These are phyloP conservation scores for Pseudovirgaria hyperparasitica DNA, from an alignment of 2,329 filamentous ascomycete genomes.

Conservation along the genomic window DNA sequence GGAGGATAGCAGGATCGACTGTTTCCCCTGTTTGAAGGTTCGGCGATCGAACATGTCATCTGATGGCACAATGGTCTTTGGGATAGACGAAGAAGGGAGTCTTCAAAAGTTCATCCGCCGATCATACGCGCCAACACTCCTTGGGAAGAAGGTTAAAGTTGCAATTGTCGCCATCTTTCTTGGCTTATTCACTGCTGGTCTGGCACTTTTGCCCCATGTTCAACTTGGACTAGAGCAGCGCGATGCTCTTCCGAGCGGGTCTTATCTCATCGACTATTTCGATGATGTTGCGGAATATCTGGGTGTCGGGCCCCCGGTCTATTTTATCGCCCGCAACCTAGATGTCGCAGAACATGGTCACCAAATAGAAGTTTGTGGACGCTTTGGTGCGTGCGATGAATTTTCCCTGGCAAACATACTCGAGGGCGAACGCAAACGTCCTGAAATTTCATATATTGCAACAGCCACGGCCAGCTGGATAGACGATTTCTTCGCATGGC, in stretches of 20 bases:
- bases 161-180: slow-evolving; percentile 69
- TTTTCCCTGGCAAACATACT: slow-evolving; percentile 79
- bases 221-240: slow-evolving; percentile 86
- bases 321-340: slow-evolving; percentile 77
- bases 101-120: slow-evolving; percentile 85
- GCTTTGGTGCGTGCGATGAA: slow-evolving; percentile 78
- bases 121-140: slow-evolving; percentile 68
- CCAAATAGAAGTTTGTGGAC: slow-evolving; percentile 79
- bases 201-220: slow-evolving; percentile 75
- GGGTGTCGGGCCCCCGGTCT: slow-evolving; percentile 82
- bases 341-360: slow-evolving; percentile 64
- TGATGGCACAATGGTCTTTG: slow-evolving; percentile 50
- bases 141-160: slow-evolving; percentile 70
- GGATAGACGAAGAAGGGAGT: slow-evolving; percentile 68
- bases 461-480: slow-evolving; percentile 90
- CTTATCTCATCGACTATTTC: slow-evolving; percentile 92
- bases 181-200: slow-evolving; percentile 70
- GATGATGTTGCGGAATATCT: slow-evolving; percentile 92
- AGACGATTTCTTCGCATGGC: slow-evolving; percentile 91
- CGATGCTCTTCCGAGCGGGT: slow-evolving; percentile 84
- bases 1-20: slow-evolving; percentile 79
- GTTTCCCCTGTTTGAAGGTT: slow-evolving; percentile 79
- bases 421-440: slow-evolving; percentile 85
- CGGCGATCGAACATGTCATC: slow-evolving; percentile 59
- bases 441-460: slow-evolving; percentile 76